A percentile compares a stretch with the other conserved stretches of the same genome.
Conservation (phyloP, 352 stramenopile species). For the Poterioochromonas sp. region DNA sequence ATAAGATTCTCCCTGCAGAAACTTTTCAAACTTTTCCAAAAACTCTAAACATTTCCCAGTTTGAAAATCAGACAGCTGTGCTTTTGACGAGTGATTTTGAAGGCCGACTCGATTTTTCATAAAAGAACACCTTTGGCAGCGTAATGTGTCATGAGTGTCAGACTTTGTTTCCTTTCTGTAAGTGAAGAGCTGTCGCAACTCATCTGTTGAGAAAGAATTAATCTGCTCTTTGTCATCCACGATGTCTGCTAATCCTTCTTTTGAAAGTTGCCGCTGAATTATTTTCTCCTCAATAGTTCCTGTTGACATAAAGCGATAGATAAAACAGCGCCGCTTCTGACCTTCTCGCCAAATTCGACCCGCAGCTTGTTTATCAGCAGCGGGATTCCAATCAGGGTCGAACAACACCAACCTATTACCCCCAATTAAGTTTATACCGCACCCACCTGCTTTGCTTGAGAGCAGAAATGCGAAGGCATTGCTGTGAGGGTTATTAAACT, state of each 20-base stretch:
- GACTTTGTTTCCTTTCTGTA: conserved; percentile 35
- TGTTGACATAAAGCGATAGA: conserved; percentile 71
- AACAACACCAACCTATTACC: conserved; percentile 93
- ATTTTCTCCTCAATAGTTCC: conserved; percentile 97
- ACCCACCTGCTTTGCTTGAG: conserved; percentile 75
- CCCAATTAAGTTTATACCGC: conserved; percentile 94
- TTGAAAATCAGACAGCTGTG: not conserved
- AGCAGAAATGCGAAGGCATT: conserved; percentile 88
- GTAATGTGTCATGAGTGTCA: conserved; percentile 93
- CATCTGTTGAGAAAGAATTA: conserved; percentile 50
- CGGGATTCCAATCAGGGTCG: conserved; percentile 91
- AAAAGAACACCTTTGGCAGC: conserved; percentile 78
- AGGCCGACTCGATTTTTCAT: conserved; percentile 49
- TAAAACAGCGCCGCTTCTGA: conserved; percentile 95
- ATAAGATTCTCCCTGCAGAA: not conserved
- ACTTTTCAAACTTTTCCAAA: conserved; percentile 3
- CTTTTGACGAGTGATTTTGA: conserved; percentile 44
- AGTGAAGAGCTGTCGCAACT: conserved; percentile 63
- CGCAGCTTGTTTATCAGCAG: conserved; percentile 64
- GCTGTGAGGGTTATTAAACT: conserved; percentile 65
- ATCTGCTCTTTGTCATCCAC: conserved; percentile 97
- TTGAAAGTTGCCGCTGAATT: conserved; percentile 90
- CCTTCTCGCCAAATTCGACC: conserved; percentile 93
- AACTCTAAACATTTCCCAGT: not conserved
- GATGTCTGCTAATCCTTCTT: conserved; percentile 94